These are phyloP conservation scores for Vanrija humicola DNA, from an alignment of 1,284 basidiomycete species.

Conservation along the genomic window DNA sequence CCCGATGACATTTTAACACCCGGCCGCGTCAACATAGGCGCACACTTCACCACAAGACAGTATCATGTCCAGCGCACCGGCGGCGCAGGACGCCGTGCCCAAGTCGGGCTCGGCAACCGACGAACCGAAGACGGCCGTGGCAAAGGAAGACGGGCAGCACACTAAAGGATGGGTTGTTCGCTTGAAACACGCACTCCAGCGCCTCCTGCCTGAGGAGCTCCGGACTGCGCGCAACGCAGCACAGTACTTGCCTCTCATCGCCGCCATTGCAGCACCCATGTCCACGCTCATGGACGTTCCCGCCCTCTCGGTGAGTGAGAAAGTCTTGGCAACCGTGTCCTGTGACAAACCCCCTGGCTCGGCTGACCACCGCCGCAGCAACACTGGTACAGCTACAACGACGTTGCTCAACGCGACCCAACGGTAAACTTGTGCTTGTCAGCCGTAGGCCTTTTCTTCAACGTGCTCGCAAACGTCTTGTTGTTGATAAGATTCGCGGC, in stretches of 20 bases:
- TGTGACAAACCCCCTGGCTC: no score
- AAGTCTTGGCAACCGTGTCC: background rate
- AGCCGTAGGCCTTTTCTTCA: slow-evolving; percentile 48
- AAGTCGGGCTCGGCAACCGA: no score
- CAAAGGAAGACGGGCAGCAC: slow-evolving; percentile 84
- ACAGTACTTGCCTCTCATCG: slow-evolving; percentile 43
- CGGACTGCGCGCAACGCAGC: slow-evolving; percentile 13
- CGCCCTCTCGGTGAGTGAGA: slow-evolving; percentile 46
- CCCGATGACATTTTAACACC: no score
- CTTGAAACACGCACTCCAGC: background rate
- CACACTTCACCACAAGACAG: no score
- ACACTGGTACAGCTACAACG: slow-evolving; percentile 42
- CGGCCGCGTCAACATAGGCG: no score
- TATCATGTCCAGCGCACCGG: no score
- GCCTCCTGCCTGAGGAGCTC: background rate
- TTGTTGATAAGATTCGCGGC: slow-evolving; percentile 50
- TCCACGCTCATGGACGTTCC: slow-evolving; percentile 52
- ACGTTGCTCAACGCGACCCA: slow-evolving; percentile 34
- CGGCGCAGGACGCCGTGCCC: no score
- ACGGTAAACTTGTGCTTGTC: slow-evolving; percentile 45
- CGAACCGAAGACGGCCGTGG: slow-evolving; percentile 49
- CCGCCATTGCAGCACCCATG: slow-evolving; percentile 49
- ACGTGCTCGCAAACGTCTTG: slow-evolving; percentile 50
- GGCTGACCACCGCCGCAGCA: slow-evolving; percentile 24
- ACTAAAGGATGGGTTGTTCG: slow-evolving; percentile 53